Evolutionary conservation across 1,139 yeast species (phyloP).

Genomic region (Pichia sp.): DNA sequence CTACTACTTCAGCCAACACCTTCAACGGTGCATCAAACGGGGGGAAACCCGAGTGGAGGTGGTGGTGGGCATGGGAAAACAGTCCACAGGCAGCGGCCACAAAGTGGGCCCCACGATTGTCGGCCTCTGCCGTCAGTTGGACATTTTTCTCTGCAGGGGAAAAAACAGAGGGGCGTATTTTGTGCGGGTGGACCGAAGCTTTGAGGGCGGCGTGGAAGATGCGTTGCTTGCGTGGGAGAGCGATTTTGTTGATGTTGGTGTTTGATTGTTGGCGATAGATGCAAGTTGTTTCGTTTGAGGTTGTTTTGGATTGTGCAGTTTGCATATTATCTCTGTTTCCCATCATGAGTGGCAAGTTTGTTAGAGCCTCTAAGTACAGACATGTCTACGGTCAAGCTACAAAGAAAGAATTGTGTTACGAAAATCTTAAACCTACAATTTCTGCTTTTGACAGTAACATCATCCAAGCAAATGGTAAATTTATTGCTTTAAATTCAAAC

Average conservation of each 20-base stretch:
- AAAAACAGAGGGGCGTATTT: background rate
- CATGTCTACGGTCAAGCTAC: slow-evolving; percentile 92
- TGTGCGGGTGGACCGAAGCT: background rate
- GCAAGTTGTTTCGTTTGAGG: too few species aligned
- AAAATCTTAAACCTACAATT: slow-evolving; percentile 75
- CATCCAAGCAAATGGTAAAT: slow-evolving; percentile 78
- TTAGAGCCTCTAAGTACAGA: slow-evolving; percentile 92
- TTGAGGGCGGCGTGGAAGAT: background rate
- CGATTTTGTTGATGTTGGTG: background rate
- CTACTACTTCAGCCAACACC: background rate
- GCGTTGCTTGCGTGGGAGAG: background rate
- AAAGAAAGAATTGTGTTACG: slow-evolving; percentile 83
- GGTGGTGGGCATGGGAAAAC: background rate
- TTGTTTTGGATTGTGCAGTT: too few species aligned
- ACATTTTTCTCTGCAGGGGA: background rate
- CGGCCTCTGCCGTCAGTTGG: background rate
- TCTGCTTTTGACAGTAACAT: slow-evolving; percentile 96
- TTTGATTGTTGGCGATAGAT: background rate
- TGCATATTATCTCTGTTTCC: too few species aligned
- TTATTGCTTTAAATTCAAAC: slow-evolving; percentile 75
- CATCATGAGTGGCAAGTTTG: slow-evolving; percentile 69
- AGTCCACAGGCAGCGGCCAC: background rate
- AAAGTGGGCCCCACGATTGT: background rate
- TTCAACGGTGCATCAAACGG: background rate
- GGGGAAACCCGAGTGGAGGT: background rate